Evolutionary conservation across 495 filamentous ascomycete genomes (phyloP).

Genomic region (Penicillium alfredii): DNA sequence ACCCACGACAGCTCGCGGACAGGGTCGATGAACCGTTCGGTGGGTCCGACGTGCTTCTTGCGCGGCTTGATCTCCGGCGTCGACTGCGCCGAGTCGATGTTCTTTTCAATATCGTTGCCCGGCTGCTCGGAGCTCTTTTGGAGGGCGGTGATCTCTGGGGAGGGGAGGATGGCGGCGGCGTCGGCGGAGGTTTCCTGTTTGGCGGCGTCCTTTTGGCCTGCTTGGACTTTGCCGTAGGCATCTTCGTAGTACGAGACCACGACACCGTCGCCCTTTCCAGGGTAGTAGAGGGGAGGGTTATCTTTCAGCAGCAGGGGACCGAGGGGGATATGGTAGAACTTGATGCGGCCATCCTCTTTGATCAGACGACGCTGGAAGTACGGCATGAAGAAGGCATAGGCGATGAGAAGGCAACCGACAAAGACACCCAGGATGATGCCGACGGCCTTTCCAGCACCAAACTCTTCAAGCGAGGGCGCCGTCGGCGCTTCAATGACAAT

Average conservation of each 20-base stretch:
- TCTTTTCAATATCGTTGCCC: constrained; percentile 58
- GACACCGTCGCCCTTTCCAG: constrained; percentile 35
- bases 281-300: constrained; percentile 42
- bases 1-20: constrained; percentile 24
- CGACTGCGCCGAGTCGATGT: constrained; percentile 31
- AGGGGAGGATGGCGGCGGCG: constrained; percentile 59
- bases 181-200: constrained; percentile 6
- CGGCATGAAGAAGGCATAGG: constrained; percentile 55
- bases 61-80: constrained; percentile 21
- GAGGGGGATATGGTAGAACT: constrained; percentile 50
- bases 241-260: constrained; percentile 49
- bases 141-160: constrained; percentile 69
- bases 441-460: constrained; percentile 44
- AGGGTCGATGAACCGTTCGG: constrained; percentile 32
- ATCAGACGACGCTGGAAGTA: constrained; percentile 56
- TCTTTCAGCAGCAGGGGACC: constrained; percentile 50
- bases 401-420: constrained; percentile 45
- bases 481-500: constrained; percentile 44
- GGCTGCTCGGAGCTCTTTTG: constrained; percentile 22
- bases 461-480: constrained; percentile 36
- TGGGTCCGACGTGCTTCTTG: constrained; percentile 21
- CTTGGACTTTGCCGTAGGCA: constrained; percentile 22
- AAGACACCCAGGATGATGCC: constrained; percentile 56
- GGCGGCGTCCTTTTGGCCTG: constrained; percentile 12
- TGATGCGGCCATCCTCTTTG: constrained; percentile 49